Evolutionary conservation across 192 early-diverging fungal species (phyloP), one percentile per base, ranked within the genome.

Genomic region (Rhizoclosmatium globosum): DNA sequence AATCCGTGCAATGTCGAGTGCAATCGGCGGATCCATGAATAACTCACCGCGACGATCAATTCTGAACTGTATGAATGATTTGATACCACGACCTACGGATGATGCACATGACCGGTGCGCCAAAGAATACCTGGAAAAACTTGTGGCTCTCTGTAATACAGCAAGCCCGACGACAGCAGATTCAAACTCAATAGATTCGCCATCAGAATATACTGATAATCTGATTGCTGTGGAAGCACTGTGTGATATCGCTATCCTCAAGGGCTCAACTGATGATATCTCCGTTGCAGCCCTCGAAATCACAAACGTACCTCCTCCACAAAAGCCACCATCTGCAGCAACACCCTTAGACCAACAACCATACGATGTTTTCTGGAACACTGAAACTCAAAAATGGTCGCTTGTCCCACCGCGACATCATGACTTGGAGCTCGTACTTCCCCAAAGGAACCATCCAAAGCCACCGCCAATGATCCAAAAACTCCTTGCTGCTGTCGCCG

Each of bases 21-120:
- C 41, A 15, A n/a, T 21, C 9, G 23, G 7, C 11, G 73, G 73
- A 38, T 44, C 19, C 42, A 19, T 21, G 9, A 43, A 44, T 2
- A 74, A 2, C 60, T 13, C 58, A 11, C n/a, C 57, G 1, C 41
- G 47, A 3, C 56, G 60, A 42, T n/a, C 57, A 21, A 50, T 74
- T 21, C 4, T 4, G 9, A 47, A 39, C 9, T 64, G 73, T 45
- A 64, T 74, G 38, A 17, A 15, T 7, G 59, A 74, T 11, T 13
- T 74, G 3, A 64, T 60, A 9, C 41, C 73, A 7, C 57, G 73
- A 19, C n/a, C 60, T 7, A 64, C 73, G 7, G 45, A 41, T 6
- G 73, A 74, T 44, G 73, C 43, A 23, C 73, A 74, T 59, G 73
- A 74, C 45, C 21, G 45, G 19, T 44, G 42, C 57, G 73, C 73